Base-by-base conservation (phyloP, 2,329 filamentous ascomycete species). In the Pseudopyrenochaeta lycopersici region DNA sequence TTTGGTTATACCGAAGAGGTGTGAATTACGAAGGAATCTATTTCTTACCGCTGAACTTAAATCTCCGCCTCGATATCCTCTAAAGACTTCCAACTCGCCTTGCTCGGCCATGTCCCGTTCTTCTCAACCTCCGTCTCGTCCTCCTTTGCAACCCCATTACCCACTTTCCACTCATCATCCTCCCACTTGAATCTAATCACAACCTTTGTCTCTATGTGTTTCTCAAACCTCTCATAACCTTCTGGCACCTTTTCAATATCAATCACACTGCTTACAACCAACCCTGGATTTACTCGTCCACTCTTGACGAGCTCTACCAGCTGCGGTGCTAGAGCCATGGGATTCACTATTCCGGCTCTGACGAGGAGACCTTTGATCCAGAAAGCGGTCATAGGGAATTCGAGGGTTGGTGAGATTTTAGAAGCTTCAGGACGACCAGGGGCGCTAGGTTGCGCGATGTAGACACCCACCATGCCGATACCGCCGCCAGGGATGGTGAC, bases 391-490 rank as follows among this genome's bases (percentile, higher is more conserved):
- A 45, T 52, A 4, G 49, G 52, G 41, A 64, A 58, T 12, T 31
- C 15, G 18, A 48, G 15, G 15, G 44, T 42, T 2, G 51, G 40
- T 20, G 39, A 21, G 29, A 41, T 53, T 7, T 21, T 32, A 7
- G n/a, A 6, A 14, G 36, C 51, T 12, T 4, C 17, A 1, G 50
- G 50, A 23, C 31, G 20, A 7, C 50, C 50, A 7, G 43, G 36
- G 12, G 17, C n/a, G 14, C 23, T 39, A 23, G 27, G 14, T 15
- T 39, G 35, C 7, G 44, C 17, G 18, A 12, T 12, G 39, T 66
- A 72, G 6, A 69, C 44, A 12, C 70, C 70, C 2, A 66, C 55
- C 23, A 70, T 51, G 7, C 68, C 68, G 40, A 75, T 70, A 7
- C 70, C 70, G 12, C 71, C 71, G 0, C 62, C 62, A 10, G 59